These are phyloP conservation scores for Inonotus hispidus DNA, from an alignment of 1,284 basidiomycete genomes.

Conservation along the genomic window DNA sequence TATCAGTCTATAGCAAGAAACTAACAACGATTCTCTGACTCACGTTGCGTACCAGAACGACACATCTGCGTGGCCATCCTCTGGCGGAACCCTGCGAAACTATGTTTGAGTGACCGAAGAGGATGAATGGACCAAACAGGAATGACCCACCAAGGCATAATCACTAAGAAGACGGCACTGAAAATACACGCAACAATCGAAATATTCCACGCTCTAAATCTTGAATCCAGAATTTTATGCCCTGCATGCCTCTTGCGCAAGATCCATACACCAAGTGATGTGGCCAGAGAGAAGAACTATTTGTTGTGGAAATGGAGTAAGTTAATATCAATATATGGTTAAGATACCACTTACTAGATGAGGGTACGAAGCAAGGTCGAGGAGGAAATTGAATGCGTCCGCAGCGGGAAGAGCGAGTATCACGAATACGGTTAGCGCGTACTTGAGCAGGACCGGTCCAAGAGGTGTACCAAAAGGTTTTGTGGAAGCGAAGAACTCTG, in stretches of 20 bases:
- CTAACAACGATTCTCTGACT: constrained; percentile 3
- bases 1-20: too few species aligned
- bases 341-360: constrained; percentile 22
- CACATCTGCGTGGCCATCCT: constrained; percentile 26
- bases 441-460: constrained; percentile 42
- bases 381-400: constrained; percentile 47
- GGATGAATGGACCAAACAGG: not conserved
- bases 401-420: constrained; percentile 50
- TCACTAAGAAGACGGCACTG: constrained; percentile 37
- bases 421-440: constrained; percentile 43
- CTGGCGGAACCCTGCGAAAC: constrained; percentile 30
- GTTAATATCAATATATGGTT: constrained; percentile 21
- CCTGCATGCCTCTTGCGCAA: constrained; percentile 33
- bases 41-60: constrained; percentile 33
- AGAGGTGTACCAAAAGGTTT: constrained; percentile 42
- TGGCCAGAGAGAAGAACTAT: constrained; percentile 36
- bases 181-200: constrained; percentile 33
- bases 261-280: constrained; percentile 37
- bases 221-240: constrained; percentile 31
- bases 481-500: constrained; percentile 38
- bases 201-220: constrained; percentile 37
- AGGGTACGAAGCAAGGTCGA: constrained; percentile 27
- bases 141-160: constrained; percentile 26
- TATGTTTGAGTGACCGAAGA: not conserved
- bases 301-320: constrained; percentile 29